Evolutionary conservation across 2,329 filamentous ascomycete species (phyloP).

Genomic region (Thelonectria rubi): DNA sequence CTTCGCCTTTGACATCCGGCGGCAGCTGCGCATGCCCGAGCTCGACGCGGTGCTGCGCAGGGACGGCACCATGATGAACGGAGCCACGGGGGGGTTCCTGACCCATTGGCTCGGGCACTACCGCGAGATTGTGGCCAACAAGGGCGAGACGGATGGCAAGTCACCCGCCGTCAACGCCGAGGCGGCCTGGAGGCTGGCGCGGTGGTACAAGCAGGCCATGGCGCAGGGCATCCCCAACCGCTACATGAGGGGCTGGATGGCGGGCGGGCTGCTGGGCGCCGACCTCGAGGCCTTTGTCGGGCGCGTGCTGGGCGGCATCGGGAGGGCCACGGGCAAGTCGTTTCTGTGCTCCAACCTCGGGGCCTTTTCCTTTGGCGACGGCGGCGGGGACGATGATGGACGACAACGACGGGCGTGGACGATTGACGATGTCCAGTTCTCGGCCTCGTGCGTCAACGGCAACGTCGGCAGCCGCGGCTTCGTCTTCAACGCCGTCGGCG

Average conservation of each 20-base stretch:
- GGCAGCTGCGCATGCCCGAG: slow-evolving; percentile 8
- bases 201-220: slow-evolving; percentile 16
- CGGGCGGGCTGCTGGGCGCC: slow-evolving; percentile 14
- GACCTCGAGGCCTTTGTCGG: slow-evolving; percentile 23
- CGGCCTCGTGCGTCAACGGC: slow-evolving; percentile 20
- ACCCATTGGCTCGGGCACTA: slow-evolving; percentile 24
- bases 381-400: not conserved
- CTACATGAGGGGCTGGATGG: slow-evolving; percentile 20
- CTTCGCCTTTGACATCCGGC: slow-evolving; percentile 21
- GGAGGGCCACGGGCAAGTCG: slow-evolving; percentile 12
- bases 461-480: slow-evolving; percentile 19
- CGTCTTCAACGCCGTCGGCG: slow-evolving; percentile 21
- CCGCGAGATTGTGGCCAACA: slow-evolving; percentile 8
- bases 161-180: slow-evolving; percentile 6
- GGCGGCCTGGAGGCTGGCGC: slow-evolving; percentile 19
- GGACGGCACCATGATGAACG: slow-evolving; percentile 25
- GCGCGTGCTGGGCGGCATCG: slow-evolving; percentile 10
- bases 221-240: slow-evolving; percentile 9
- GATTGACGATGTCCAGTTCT: slow-evolving; percentile 26
- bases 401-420: slow-evolving; percentile 3
- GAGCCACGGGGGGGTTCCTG: slow-evolving; percentile 11
- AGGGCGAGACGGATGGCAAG: not conserved
- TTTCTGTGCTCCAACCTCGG: slow-evolving; percentile 24
- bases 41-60: slow-evolving; percentile 5
- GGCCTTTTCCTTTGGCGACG: slow-evolving; percentile 9